Conservation (phyloP, 78 protist species). For the Dictyostelium firmibasis region DNA sequence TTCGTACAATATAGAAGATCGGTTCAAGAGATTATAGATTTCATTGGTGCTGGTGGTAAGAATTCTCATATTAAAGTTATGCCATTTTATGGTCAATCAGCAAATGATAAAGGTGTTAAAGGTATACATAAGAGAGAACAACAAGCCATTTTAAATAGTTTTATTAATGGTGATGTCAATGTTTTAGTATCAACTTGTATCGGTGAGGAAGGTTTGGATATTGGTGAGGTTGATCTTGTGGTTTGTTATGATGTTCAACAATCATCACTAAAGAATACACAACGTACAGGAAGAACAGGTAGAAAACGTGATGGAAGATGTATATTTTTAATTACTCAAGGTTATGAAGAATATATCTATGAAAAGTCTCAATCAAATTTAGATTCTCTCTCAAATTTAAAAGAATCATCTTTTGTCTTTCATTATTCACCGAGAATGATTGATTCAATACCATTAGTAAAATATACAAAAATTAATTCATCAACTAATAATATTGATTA, state of each 20-base stretch:
- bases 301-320: slow-evolving; percentile 86
- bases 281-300: slow-evolving; percentile 98
- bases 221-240: slow-evolving; percentile 95
- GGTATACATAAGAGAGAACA: slow-evolving; percentile 69
- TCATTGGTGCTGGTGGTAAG: background rate
- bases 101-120: slow-evolving; percentile 6
- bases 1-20: slow-evolving; percentile 53
- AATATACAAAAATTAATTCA: background rate
- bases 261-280: slow-evolving; percentile 89
- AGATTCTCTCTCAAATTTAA: background rate
- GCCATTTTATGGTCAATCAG: slow-evolving; percentile 55
- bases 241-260: slow-evolving; percentile 89
- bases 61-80: slow-evolving; percentile 18
- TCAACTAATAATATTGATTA: background rate
- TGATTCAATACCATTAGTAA: background rate
- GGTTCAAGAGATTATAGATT: slow-evolving; percentile 34
- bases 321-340: slow-evolving; percentile 57
- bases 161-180: slow-evolving; percentile 88
- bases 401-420: background rate
- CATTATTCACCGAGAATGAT: background rate
- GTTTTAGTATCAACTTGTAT: slow-evolving; percentile 94
- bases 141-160: slow-evolving; percentile 44
- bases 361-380: background rate
- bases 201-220: slow-evolving; percentile 95
- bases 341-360: slow-evolving; percentile 56